Percentiles rank a stretch among this genome's conserved stretches.
Evolutionary conservation across 371 early-diverging fungal species (phyloP).

Genomic region (Mortierella sp.): DNA sequence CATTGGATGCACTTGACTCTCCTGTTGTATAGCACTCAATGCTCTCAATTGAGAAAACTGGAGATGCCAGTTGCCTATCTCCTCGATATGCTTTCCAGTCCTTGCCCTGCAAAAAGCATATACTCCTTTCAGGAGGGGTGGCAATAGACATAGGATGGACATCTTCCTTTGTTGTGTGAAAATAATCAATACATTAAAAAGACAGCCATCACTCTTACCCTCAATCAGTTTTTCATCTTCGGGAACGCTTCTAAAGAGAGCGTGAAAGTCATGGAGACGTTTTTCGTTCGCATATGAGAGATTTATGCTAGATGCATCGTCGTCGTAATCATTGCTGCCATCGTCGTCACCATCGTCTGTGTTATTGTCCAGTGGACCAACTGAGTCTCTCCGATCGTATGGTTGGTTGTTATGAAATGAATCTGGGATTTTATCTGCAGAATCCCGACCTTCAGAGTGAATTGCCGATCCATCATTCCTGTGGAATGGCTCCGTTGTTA

Average conservation of each 20-base stretch:
- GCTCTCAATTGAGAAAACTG: background rate
- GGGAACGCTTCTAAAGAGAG: slow-evolving; percentile 75
- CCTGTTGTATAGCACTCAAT: background rate
- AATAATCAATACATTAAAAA: no score
- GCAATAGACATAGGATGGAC: background rate
- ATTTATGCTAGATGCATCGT: slow-evolving; percentile 14
- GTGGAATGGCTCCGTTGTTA: slow-evolving; percentile 44
- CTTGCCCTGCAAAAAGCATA: background rate
- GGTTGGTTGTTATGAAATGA: slow-evolving; percentile 14
- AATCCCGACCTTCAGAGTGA: slow-evolving; percentile 10
- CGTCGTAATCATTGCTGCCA: background rate
- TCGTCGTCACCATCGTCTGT: background rate
- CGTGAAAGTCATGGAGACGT: slow-evolving; percentile 73
- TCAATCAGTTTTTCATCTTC: slow-evolving; percentile 74
- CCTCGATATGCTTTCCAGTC: background rate
- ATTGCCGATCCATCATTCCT: slow-evolving; percentile 12
- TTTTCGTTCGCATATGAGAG: slow-evolving; percentile 63
- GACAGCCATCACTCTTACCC: slow-evolving; percentile 54
- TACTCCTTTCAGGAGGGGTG: background rate
- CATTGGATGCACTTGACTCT: background rate
- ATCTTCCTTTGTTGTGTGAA: background rate
- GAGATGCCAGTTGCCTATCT: background rate
- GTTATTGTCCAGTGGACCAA: background rate
- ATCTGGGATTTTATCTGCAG: slow-evolving; percentile 35
- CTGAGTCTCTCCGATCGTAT: slow-evolving; percentile 2